phyloP scores from a whole-genome alignment of 2,329 filamentous ascomycete genomes.

The Ophiostoma fasciatum region DNA sequence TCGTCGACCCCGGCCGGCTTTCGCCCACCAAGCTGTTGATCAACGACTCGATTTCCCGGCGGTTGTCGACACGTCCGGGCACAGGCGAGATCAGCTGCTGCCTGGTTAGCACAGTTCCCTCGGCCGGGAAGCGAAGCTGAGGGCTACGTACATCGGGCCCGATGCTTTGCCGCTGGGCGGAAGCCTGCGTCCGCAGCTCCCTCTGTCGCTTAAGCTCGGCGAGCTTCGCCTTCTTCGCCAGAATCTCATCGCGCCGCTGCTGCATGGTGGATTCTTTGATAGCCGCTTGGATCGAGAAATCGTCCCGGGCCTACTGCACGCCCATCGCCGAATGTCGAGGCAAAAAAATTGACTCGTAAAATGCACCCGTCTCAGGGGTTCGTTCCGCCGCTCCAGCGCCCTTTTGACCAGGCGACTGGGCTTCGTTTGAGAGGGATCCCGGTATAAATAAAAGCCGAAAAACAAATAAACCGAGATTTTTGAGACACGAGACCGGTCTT shows the following conservation, averaged over 20 bases:
- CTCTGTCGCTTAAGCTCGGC: conserved; percentile 89
- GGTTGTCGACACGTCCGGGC: conserved; percentile 52
- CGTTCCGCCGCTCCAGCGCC: too few relatives aligned
- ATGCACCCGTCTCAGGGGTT: too few relatives aligned
- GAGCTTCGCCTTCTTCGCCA: conserved; percentile 93
- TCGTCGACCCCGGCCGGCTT: conserved; percentile 54
- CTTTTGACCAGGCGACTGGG: too few relatives aligned
- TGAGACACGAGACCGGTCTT: too few relatives aligned
- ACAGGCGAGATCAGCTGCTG: conserved; percentile 51
- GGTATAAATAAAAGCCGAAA: too few relatives aligned
- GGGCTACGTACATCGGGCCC: conserved; percentile 58
- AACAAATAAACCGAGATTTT: too few relatives aligned
- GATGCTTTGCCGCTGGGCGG: conserved; percentile 51
- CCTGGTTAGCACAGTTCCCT: background rate
- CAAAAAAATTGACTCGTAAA: too few relatives aligned
- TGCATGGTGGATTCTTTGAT: too few relatives aligned
- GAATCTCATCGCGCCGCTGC: conserved; percentile 87
- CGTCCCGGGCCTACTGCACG: conserved; percentile 19
- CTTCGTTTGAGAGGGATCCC: too few relatives aligned
- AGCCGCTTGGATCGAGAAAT: too few relatives aligned
- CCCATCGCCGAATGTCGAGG: conserved; percentile 27
- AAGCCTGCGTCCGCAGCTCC: conserved; percentile 66
- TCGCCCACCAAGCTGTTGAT: conserved; percentile 75
- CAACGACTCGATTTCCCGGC: conserved; percentile 68
- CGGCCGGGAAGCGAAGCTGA: too few relatives aligned